Evolutionary conservation across 306 rosid species (phyloP), one percentile per base, ranked within the genome.

Genomic region (Datisca glomerata): DNA sequence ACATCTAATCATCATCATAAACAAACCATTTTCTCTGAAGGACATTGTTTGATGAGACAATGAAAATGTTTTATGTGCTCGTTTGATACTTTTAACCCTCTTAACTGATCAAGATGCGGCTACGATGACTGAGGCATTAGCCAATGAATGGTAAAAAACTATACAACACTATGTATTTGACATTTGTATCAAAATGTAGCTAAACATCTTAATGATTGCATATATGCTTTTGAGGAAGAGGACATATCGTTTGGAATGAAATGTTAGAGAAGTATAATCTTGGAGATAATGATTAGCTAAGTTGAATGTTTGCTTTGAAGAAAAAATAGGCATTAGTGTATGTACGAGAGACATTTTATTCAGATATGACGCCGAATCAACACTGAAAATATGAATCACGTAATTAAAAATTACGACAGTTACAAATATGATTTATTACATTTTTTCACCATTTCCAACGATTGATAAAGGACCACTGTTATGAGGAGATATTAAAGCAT

Each of bases 71-170:
- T n/a, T n/a, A n/a, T n/a, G n/a, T n/a, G n/a, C n/a, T n/a, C n/a
- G n/a, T n/a, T n/a, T n/a, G n/a, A n/a, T n/a, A n/a, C n/a, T n/a
- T n/a, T n/a, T 10, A 25, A 55, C 27, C 2, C 32, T 43, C 4
- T 17, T 55, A 2, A 33, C 15, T 5, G 0, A 55, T 3, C 27
- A 55, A 33, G 37, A 55, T 43, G 4, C 12, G 5, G 20, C 21
- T 21, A 44, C 34, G 52, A 44, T 44, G 2, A 55, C n/a, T n/a
- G n/a, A 43, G 34, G 28, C 52, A 0, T 22, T 55, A 35, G 7
- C 39, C 16, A 11, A 3, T 0, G 10, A 31, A 12, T 33, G 36
- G 15, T 19, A n/a, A 2, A 21, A 1, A 49, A 13, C 33, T 22
- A 21, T 8, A 14, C 15, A 39, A 41, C 6, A 12, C 21, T 20